phyloP scores from a whole-genome alignment of 805 yeast genomes.

The Spathaspora girioi region DNA sequence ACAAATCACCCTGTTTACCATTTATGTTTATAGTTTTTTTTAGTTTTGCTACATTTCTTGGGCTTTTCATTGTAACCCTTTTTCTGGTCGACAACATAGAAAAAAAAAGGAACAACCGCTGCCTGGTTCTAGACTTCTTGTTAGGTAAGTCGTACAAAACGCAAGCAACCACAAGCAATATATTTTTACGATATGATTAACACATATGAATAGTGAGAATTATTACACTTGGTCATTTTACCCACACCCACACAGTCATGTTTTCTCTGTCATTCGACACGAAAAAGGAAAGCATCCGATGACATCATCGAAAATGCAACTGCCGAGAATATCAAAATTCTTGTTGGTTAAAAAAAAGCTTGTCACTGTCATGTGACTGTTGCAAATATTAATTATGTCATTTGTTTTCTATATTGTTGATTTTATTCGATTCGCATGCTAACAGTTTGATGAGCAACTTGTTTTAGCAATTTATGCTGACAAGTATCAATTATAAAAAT shows the following conservation, averaged over 20 bases:
- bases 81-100: background rate
- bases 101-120: background rate
- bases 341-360: background rate
- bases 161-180: background rate
- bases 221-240: background rate
- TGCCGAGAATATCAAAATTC: background rate
- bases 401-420: background rate
- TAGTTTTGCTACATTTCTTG: background rate
- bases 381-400: no score
- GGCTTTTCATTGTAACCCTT: background rate
- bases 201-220: no score
- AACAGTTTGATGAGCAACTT: no score
- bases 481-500: background rate
- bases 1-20: background rate
- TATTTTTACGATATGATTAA: no score
- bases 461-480: background rate
- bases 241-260: background rate
- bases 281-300: background rate
- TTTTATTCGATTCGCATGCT: no score
- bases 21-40: no score
- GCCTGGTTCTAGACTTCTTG: background rate
- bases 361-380: background rate
- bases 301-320: background rate
- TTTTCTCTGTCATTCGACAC: background rate
- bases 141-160: background rate